Percentiles rank a stretch among this genome's conserved stretches.
Conservation (phyloP, 2,329 filamentous ascomycete genomes). For the Celoporthe dispersa region DNA sequence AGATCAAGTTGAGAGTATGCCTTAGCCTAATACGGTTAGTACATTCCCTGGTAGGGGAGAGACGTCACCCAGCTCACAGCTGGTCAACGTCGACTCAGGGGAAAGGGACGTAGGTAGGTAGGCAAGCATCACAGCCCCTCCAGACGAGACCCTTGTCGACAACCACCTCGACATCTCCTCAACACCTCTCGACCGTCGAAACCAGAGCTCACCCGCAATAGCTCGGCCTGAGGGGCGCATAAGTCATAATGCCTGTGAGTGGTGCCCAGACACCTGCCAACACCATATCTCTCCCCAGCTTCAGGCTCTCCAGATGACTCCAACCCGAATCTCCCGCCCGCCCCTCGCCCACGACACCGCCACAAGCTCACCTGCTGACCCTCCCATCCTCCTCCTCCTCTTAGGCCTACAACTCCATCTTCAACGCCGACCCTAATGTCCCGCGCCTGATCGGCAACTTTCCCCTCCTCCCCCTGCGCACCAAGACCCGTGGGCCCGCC, state of each 20-base stretch:
- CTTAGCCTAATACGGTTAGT: neutral
- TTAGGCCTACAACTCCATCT: slow-evolving; percentile 97
- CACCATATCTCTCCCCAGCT: neutral
- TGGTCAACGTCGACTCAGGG: slow-evolving; percentile 14
- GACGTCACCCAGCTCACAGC: slow-evolving; percentile 10
- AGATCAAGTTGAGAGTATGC: neutral
- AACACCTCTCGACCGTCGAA: neutral
- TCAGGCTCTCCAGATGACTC: slow-evolving; percentile 1
- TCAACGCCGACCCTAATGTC: slow-evolving; percentile 77
- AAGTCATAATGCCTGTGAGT: slow-evolving; percentile 34
- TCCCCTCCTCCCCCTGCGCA: slow-evolving; percentile 90
- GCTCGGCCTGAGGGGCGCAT: slow-evolving; percentile 25
- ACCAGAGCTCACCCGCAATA: slow-evolving; percentile 30
- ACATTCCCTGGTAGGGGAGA: neutral
- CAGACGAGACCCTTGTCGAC: neutral
- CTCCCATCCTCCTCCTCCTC: slow-evolving; percentile 28
- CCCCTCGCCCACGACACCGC: slow-evolving; percentile 12
- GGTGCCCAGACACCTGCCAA: neutral
- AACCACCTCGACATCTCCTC: slow-evolving; percentile 1
- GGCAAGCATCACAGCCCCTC: slow-evolving; percentile 12
- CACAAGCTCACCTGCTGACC: slow-evolving; percentile 32
- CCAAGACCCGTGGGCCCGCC: slow-evolving; percentile 92
- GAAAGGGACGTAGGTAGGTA: neutral
- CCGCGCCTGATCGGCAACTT: slow-evolving; percentile 80
- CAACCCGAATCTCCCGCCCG: neutral